Conservation (phyloP, 2,329 filamentous ascomycete genomes). For the Claviceps humidiphila region DNA sequence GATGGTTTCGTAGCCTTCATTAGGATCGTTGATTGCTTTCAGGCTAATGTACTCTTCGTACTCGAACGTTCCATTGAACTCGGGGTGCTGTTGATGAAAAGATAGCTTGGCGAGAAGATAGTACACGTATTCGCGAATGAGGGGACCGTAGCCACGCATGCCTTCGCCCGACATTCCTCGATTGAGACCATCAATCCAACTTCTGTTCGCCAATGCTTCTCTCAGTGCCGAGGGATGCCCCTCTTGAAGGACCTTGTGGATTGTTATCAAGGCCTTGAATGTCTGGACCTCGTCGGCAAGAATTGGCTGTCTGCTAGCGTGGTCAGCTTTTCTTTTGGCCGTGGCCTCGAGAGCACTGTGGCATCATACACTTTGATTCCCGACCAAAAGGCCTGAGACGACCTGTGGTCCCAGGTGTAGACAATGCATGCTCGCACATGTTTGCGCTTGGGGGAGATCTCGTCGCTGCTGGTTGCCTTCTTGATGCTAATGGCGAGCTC, state of each 20-base stretch:
- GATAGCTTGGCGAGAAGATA: slow-evolving; percentile 86
- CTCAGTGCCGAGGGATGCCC: slow-evolving; percentile 78
- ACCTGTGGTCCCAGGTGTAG: slow-evolving; percentile 98
- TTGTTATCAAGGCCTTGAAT: slow-evolving; percentile 93
- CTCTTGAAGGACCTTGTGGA: slow-evolving; percentile 96
- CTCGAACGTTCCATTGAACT: slow-evolving; percentile 97
- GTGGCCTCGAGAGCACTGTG: background rate
- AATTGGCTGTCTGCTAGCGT: slow-evolving; percentile 64
- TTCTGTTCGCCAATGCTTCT: slow-evolving; percentile 77
- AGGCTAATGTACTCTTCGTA: slow-evolving; percentile 98
- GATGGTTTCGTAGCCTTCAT: slow-evolving; percentile 95
- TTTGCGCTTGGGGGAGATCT: slow-evolving; percentile 63
- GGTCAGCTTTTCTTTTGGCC: background rate
- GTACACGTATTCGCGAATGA: slow-evolving; percentile 95
- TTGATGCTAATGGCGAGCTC: slow-evolving; percentile 58
- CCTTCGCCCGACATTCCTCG: slow-evolving; percentile 74
- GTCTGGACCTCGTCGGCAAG: slow-evolving; percentile 97
- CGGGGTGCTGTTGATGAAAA: slow-evolving; percentile 94
- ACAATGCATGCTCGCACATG: slow-evolving; percentile 97
- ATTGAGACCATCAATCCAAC: slow-evolving; percentile 87
- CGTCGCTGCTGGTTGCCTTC: slow-evolving; percentile 56
- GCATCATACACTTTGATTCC: slow-evolving; percentile 88
- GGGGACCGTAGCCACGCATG: slow-evolving; percentile 74
- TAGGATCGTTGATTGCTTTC: slow-evolving; percentile 96
- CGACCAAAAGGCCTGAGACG: slow-evolving; percentile 86